Evolutionary conservation across 768 basidiomycete species (phyloP), one percentile per base, ranked within the genome.

Genomic region (Pleurotus tuoliensis): DNA sequence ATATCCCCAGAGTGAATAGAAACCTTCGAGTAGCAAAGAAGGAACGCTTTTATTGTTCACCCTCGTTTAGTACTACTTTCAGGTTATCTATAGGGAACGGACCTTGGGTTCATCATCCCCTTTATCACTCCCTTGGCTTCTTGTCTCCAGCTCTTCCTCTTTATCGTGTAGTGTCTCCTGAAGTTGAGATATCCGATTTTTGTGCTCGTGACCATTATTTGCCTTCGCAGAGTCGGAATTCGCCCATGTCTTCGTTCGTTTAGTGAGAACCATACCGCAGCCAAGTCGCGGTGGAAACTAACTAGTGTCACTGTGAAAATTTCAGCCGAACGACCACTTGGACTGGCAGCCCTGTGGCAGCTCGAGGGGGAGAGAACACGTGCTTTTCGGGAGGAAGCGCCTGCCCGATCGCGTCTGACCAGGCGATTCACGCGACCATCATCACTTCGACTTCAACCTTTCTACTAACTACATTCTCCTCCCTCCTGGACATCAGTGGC

Each of bases 1-100:
- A 52, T n/a, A 92, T 73, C 27, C 90, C 91, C 3, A 90, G 63
- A 4, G 86, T 80, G 64, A 92, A 92, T n/a, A 90, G 69, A 57
- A 89, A 84, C 49, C 82, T 76, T 20, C 82, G 76, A 12, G 60
- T 68, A 5, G 64, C 62, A 58, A 69, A 71, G 53, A 73, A 69
- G 7, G 47, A 48, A 48, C n/a, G 30, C 30, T 34, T 34, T 9
- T 34, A 34, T 34, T 34, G 30, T 34, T 34, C 30, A 11, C 30
- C 9, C 30, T 34, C 30, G 4, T 34, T 34, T 34, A 34, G 30
- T 34, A 11, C 30, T 34, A 34, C 7, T 11, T 34, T 11, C 30
- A 9, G 0, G 30, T 8, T 34, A 11, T 34, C 30, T 34, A 34
- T 34, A 11, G 30, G 30, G 24, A 4, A 44, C 41, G 41, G 41